Evolutionary conservation across 179 eudicot species (phyloP), one percentile per base, ranked within the genome.

Genomic region (Spinacia oleracea): DNA sequence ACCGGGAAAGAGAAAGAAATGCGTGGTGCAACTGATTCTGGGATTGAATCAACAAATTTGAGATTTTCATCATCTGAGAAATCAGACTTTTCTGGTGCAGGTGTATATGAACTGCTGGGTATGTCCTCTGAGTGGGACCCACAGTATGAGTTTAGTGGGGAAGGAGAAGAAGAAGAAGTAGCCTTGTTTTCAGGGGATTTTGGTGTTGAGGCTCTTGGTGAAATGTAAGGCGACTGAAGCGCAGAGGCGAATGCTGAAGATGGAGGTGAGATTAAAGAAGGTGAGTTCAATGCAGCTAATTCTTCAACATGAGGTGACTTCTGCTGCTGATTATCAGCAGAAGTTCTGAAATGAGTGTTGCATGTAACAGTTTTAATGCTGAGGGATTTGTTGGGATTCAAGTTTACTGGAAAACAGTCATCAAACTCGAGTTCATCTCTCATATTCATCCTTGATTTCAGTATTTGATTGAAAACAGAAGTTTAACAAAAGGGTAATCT

Each of bases 241-340:
- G 98, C 98, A 20, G 98, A 93, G 3, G 89, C 98, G 77, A 93
- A 93, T 27, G 97, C 97, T 1, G 98, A 93, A 43, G 98, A 93
- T 78, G 97, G 93, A 53, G 95, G 97, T 8, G 97, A 92, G 23
- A 92, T 82, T 16, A 92, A 84, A 29, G 90, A 84, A 8, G 97
- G 93, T 34, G 96, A 91, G 79, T 81, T 88, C 55, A 84, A 93
- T 67, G 86, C 90, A 68, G 94, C 89, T 32, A 85, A 86, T 34
- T 79, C 60, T 79, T 75, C 80, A 4, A n/a, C 62, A 21, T 10
- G 62, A 7, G 23, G 62, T 7, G 83, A 70, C 9, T 73, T 70
- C 40, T 23, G 78, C 9, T 14, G 62, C 32, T 65, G 64, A 11
- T 64, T 64, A 77, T 18, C 27, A 73, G 81, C 18, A 56, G 56